Conservation (phyloP, 2,329 filamentous ascomycete genomes). For the Cadophora gregata region DNA sequence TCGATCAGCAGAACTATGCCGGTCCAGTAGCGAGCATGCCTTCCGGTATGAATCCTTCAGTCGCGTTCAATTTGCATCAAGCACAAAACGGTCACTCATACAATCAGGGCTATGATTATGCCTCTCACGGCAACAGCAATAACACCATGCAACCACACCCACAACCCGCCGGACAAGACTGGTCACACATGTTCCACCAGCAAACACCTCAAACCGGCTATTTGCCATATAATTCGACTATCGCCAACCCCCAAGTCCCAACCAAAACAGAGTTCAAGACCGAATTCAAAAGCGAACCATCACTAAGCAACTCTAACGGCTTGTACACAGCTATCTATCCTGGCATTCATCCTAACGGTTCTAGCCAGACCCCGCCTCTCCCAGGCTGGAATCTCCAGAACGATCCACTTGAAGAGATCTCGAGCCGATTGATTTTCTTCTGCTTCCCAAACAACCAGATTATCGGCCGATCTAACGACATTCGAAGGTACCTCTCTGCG, state of each 20-base stretch:
- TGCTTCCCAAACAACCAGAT: conserved; percentile 62
- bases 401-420: conserved; percentile 60
- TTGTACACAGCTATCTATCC: conserved; percentile 37
- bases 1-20: conserved; percentile 63
- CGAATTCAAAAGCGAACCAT: conserved; percentile 60
- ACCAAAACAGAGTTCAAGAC: conserved; percentile 64
- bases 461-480: conserved; percentile 58
- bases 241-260: conserved; percentile 71
- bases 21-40: conserved; percentile 66
- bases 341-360: conserved; percentile 27
- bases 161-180: conserved; percentile 62
- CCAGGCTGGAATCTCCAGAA: conserved; percentile 49
- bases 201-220: conserved; percentile 71
- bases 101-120: conserved; percentile 46
- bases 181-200: conserved; percentile 75
- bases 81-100: conserved; percentile 60
- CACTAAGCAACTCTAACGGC: conserved; percentile 51
- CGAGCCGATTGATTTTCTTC: conserved; percentile 61
- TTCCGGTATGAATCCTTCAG: conserved; percentile 64
- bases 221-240: conserved; percentile 55
- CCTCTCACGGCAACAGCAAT: conserved; percentile 43
- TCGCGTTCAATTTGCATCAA: conserved; percentile 66
- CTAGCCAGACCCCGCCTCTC: conserved; percentile 45
- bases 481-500: conserved; percentile 64
- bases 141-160: conserved; percentile 39